These are phyloP conservation scores for Colletotrichum sp. DNA, from an alignment of 2,329 filamentous ascomycete species.

Conservation along the genomic window DNA sequence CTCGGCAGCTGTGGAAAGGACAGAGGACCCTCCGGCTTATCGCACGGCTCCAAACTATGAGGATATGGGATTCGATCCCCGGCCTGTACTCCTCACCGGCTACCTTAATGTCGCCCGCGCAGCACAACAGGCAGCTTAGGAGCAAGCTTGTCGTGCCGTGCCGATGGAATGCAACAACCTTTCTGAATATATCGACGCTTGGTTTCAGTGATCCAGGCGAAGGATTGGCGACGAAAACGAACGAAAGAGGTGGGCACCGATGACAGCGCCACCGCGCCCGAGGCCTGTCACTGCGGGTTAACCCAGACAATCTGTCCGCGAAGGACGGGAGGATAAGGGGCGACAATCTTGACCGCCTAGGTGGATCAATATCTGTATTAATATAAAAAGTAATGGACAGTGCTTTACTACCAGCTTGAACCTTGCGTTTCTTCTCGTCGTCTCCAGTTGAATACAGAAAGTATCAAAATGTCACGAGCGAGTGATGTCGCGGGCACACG, in stretches of 20 bases:
- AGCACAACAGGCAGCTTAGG: constrained; percentile 13
- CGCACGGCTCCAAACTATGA: constrained; percentile 37
- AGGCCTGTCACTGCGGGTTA: not conserved
- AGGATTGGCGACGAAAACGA: not conserved
- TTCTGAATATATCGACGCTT: not conserved
- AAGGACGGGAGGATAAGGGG: not conserved
- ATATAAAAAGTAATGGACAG: not conserved
- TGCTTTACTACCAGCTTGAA: not conserved
- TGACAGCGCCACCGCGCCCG: not conserved
- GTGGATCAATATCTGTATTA: not conserved
- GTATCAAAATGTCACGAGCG: not conserved
- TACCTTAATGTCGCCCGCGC: constrained; percentile 35
- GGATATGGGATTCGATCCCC: constrained; percentile 46
- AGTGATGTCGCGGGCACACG: not conserved
- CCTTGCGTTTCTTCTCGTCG: not conserved
- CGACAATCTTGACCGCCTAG: not conserved
- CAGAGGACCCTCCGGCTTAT: constrained; percentile 26
- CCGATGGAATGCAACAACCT: not conserved
- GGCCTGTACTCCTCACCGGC: constrained; percentile 39
- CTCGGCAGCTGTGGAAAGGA: constrained; percentile 22
- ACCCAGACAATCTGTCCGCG: not conserved
- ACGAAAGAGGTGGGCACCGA: not conserved
- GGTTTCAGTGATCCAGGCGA: not conserved
- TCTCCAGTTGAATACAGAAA: not conserved
- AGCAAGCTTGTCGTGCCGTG: not conserved